Evolutionary conservation across 2,329 filamentous ascomycete species (phyloP).

Genomic region (Xylaria sp.): DNA sequence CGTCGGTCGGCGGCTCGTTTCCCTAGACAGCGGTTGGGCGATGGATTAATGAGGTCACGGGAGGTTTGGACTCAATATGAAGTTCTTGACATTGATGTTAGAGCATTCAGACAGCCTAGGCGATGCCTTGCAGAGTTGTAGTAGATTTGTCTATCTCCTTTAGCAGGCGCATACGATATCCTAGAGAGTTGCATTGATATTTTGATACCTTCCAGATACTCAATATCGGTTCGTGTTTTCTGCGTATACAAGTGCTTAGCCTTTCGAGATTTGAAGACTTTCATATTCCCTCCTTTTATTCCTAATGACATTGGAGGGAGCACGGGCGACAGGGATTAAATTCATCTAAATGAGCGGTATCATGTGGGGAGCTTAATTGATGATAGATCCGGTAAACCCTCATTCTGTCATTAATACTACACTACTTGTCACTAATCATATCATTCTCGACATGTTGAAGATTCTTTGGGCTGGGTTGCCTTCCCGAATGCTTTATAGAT

Average conservation of each 20-base stretch:
- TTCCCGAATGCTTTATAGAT: neutral
- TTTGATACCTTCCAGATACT: neutral
- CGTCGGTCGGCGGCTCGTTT: neutral
- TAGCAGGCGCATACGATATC: constrained; percentile 35
- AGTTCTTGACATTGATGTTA: constrained; percentile 32
- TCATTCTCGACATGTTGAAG: neutral
- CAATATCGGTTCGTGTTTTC: neutral
- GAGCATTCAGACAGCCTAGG: constrained; percentile 26
- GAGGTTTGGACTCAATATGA: constrained; percentile 23
- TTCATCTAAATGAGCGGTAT: neutral
- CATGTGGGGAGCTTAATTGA: neutral
- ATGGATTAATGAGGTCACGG: constrained; percentile 37
- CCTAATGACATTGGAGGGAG: neutral
- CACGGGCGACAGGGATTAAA: neutral
- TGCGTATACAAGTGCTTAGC: neutral
- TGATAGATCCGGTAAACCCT: neutral
- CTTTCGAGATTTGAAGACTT: neutral
- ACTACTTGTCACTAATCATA: neutral
- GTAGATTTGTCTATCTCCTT: constrained; percentile 26
- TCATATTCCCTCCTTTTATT: neutral
- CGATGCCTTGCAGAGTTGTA: constrained; percentile 31
- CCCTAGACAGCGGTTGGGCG: constrained; percentile 18
- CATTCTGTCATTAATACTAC: neutral
- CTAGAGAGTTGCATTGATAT: constrained; percentile 24
- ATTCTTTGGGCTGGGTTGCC: neutral